Percentiles rank a stretch among this genome's conserved stretches.
These are phyloP conservation scores for Plasmodium yoelii DNA, from an alignment of 169 alveolate genomes.

Conservation along the genomic window DNA sequence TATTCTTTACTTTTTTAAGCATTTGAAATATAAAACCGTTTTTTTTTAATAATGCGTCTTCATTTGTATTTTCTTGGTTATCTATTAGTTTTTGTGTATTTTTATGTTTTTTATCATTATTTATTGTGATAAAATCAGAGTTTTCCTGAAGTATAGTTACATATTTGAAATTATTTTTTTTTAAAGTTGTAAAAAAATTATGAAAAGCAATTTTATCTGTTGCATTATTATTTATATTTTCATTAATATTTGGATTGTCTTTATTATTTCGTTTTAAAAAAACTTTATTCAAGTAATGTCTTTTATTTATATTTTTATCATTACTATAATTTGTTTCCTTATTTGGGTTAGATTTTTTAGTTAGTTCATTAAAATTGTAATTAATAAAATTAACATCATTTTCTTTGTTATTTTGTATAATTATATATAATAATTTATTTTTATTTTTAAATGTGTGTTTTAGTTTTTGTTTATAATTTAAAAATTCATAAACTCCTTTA, in stretches of 20 bases:
- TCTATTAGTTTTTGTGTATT: not conserved
- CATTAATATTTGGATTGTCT: not conserved
- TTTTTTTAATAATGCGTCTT: conserved; percentile 26
- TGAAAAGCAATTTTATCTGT: not conserved
- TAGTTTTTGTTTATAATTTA: conserved; percentile 41
- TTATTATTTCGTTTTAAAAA: conserved; percentile 22
- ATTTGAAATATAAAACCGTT: conserved; percentile 43
- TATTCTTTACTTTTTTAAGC: conserved; percentile 45
- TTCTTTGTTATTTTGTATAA: conserved; percentile 8
- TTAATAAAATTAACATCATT: conserved; percentile 7
- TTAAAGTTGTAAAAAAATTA: conserved; percentile 23
- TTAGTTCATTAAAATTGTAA: not conserved
- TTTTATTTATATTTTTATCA: conserved; percentile 8
- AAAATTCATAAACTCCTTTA: conserved; percentile 44
- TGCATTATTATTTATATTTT: conserved; percentile 2
- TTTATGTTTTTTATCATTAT: conserved; percentile 18
- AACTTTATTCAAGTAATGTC: not conserved
- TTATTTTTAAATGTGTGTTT: not conserved
- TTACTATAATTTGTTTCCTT: conserved; percentile 6
- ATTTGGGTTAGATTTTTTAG: not conserved
- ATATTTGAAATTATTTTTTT: conserved; percentile 49
- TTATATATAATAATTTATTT: conserved; percentile 25
- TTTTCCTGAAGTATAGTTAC: conserved; percentile 32
- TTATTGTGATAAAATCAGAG: conserved; percentile 18
- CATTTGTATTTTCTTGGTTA: not conserved